A percentile compares a stretch with the other conserved stretches of the same genome.
phyloP scores from a whole-genome alignment of 768 basidiomycete genomes.

The Leucosporidium scottii region DNA sequence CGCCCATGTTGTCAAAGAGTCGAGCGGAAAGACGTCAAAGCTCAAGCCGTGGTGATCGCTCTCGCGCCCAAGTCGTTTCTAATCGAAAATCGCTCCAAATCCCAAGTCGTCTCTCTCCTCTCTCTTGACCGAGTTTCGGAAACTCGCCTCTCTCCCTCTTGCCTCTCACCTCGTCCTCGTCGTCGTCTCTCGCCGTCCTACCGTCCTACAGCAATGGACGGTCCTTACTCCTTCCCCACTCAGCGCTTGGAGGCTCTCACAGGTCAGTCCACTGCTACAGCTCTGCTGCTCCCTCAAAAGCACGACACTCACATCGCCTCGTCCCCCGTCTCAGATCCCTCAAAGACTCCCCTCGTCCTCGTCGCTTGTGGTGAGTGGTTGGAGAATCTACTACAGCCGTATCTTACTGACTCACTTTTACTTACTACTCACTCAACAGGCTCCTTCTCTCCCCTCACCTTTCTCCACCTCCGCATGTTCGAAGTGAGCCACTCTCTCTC shows the following conservation, averaged over 20 bases:
- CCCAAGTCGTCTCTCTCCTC: no score
- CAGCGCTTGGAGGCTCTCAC: slow-evolving; percentile 41
- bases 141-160: no score
- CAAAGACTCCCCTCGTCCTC: slow-evolving; percentile 71
- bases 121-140: no score
- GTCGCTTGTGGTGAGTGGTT: slow-evolving; percentile 74
- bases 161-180: background rate
- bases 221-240: slow-evolving; percentile 43
- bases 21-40: no score
- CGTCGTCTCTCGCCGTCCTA: background rate
- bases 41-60: no score
- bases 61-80: no score
- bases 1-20: no score
- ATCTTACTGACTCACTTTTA: no score
- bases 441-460: slow-evolving; percentile 34
- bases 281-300: background rate
- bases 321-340: slow-evolving; percentile 30
- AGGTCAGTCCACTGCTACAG: slow-evolving; percentile 37
- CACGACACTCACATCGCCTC: background rate
- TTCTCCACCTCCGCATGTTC: slow-evolving; percentile 68
- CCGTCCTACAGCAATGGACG: slow-evolving; percentile 31
- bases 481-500: slow-evolving; percentile 73
- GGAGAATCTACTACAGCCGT: no score
- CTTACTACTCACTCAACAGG: slow-evolving; percentile 48
- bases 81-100: no score